A percentile compares a stretch with the other conserved stretches of the same genome.
Evolutionary conservation across 139 green algal species (phyloP).

Genomic region (Prasinococcaceae sp.): DNA sequence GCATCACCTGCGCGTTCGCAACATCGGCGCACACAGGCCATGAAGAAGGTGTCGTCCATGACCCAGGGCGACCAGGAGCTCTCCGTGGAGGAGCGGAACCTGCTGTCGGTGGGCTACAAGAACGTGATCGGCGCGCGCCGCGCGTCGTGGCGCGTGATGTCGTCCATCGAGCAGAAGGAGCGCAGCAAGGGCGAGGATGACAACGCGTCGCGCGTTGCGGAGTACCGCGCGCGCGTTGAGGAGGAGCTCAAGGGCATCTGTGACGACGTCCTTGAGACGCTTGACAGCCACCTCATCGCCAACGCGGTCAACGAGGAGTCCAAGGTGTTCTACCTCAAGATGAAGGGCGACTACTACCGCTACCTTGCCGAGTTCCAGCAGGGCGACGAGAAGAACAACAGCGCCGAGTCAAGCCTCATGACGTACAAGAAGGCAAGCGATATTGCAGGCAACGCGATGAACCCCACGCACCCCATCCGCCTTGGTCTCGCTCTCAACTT

Average conservation of each 20-base stretch:
- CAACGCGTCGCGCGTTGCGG: conserved; percentile 62
- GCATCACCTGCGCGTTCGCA: too few species aligned
- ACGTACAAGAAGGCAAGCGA: conserved; percentile 76
- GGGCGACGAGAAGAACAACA: conserved; percentile 71
- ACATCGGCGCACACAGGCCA: too few species aligned
- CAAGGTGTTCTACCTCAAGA: conserved; percentile 97
- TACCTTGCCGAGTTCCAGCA: conserved; percentile 99
- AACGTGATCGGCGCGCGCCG: conserved; percentile 92
- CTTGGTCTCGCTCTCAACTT: conserved; percentile 33
- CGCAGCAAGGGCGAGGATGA: conserved; percentile 23
- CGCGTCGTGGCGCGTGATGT: conserved; percentile 94
- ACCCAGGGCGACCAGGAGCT: conserved; percentile 97
- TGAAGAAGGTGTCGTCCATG: conserved; percentile 79
- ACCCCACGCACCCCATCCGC: conserved; percentile 28
- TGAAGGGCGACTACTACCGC: conserved; percentile 93
- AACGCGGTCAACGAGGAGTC: conserved; percentile 77
- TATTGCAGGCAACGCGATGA: too few species aligned
- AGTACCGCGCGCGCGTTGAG: conserved; percentile 30
- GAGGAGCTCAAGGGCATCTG: conserved; percentile 39
- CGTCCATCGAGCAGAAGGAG: conserved; percentile 98
- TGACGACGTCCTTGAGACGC: conserved; percentile 53
- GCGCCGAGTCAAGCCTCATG: conserved; percentile 82
- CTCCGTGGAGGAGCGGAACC: conserved; percentile 93
- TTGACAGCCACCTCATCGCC: conserved; percentile 91
- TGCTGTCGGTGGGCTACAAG: conserved; percentile 96